Evolutionary conservation across 305 asterid genomes (phyloP), one percentile per base, ranked within the genome.

Genomic region (Andrographis paniculata): DNA sequence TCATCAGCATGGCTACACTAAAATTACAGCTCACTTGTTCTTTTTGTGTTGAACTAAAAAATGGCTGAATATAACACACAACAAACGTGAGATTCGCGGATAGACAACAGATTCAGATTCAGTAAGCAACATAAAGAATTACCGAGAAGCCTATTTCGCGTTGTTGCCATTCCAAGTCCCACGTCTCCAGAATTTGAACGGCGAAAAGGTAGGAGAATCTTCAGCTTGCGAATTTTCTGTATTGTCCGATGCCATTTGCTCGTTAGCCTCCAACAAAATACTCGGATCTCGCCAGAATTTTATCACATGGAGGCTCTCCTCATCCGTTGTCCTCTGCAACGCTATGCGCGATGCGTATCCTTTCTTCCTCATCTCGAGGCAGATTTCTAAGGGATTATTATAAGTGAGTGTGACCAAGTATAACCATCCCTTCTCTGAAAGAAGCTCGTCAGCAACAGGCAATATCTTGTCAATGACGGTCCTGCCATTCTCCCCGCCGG

Each of bases 401-500:
- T 61, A 78, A 19, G 71, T 14, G 20, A 78, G 75, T 0, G 79
- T 69, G 52, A 81, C 72, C 73, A 81, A 24, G 53, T 78, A 81
- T 17, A 82, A 55, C 88, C 87, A 82, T 3, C 93, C 85, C 46
- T 64, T 82, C 21, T 69, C 78, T 0, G 93, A 82, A 72, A 82
- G 61, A 42, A 82, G 77, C 45, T 20, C 37, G 36, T 78, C 80
- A 0, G 80, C 84, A 60, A 74, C 80, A 1, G 93, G 80, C 67
- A 82, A 66, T 55, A 82, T 82, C 67, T 65, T 71, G 64, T 82
- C 82, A 56, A 78, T 82, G 36, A 82, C 88, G 1, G 63, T 59
- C 46, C 85, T 58, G 0, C 93, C 88, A 60, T 78, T 76, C 60
- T 73, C 88, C 18, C 93, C 93, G 21, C 93, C 93, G 0, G 93